These are phyloP conservation scores for Daphne laureola DNA, from an alignment of 441 rosid species.

Conservation along the genomic window DNA sequence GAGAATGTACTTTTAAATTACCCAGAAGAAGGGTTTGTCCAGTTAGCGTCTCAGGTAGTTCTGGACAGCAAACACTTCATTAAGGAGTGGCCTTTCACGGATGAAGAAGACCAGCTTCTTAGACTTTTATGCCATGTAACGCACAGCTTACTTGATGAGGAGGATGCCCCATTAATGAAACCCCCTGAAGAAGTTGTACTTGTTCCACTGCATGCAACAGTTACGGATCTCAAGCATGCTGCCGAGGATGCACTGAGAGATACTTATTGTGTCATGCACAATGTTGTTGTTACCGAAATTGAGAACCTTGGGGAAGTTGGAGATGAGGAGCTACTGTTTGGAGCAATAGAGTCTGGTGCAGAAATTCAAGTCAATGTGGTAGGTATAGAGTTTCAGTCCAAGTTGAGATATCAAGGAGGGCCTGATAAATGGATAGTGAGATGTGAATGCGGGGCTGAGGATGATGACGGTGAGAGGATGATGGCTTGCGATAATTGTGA, in stretches of 20 bases:
- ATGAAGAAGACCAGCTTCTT: constrained; percentile 36
- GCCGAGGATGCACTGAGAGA: constrained; percentile 54
- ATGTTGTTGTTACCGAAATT: constrained; percentile 45
- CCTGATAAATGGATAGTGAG: constrained; percentile 68
- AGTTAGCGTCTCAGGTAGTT: constrained; percentile 42
- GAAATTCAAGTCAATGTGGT: constrained; percentile 43
- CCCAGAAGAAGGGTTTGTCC: constrained; percentile 43
- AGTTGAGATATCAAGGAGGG: constrained; percentile 56
- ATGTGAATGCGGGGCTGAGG: constrained; percentile 70
- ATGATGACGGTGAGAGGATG: constrained; percentile 95
- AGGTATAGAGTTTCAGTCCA: constrained; percentile 34
- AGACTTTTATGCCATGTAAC: constrained; percentile 48
- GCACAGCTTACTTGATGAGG: constrained; percentile 25
- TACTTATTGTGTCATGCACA: constrained; percentile 55
- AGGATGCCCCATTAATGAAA: constrained; percentile 19
- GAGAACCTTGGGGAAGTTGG: constrained; percentile 34
- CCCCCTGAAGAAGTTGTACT: constrained; percentile 53
- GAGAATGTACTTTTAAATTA: constrained; percentile 41
- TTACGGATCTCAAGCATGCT: constrained; percentile 58
- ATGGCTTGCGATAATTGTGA: constrained; percentile 78
- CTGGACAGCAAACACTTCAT: constrained; percentile 69
- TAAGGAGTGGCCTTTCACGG: constrained; percentile 63
- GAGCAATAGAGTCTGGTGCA: constrained; percentile 43
- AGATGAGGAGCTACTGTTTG: constrained; percentile 45
- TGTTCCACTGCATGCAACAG: constrained; percentile 56